Conservation (phyloP, 2,329 filamentous ascomycete genomes). For the Plectosphaerella plurivora region DNA sequence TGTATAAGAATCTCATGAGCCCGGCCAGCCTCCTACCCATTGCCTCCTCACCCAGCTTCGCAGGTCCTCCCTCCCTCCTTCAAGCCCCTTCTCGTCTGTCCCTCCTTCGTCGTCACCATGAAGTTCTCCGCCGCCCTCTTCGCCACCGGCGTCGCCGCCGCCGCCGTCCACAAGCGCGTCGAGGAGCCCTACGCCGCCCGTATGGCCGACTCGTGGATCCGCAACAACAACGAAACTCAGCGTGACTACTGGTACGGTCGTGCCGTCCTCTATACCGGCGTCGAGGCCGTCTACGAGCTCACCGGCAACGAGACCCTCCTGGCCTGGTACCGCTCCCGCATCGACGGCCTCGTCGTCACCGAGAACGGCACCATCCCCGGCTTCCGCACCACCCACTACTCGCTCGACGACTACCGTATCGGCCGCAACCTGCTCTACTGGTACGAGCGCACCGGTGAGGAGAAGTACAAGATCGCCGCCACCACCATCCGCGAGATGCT, state of each 20-base stretch:
- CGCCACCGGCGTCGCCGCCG: constrained; percentile 5
- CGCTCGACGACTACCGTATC: constrained; percentile 48
- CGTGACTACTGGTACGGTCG: constrained; percentile 35
- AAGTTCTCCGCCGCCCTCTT: constrained; percentile 7
- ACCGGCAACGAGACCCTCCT: constrained; percentile 38
- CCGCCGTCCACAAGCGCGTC: constrained; percentile 3
- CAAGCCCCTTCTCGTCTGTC: neutral
- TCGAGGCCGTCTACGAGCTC: constrained; percentile 40
- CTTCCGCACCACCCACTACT: constrained; percentile 43
- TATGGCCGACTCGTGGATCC: constrained; percentile 45
- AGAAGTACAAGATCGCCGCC: constrained; percentile 46
- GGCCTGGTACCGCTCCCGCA: constrained; percentile 37
- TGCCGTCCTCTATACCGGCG: constrained; percentile 39
- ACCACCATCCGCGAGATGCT: constrained; percentile 40
- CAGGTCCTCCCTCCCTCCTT: too few relatives aligned
- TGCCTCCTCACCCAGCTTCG: too few relatives aligned
- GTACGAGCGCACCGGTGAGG: constrained; percentile 38
- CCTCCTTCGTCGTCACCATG: constrained; percentile 3
- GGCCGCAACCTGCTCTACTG: constrained; percentile 47
- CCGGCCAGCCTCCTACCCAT: too few relatives aligned
- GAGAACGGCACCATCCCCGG: constrained; percentile 40
- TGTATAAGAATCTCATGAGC: too few relatives aligned
- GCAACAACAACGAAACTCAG: constrained; percentile 26
- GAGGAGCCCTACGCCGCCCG: constrained; percentile 15
- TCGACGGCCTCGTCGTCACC: constrained; percentile 39